These are phyloP conservation scores for Fomitiporia mediterranea DNA, from an alignment of 1,284 basidiomycete genomes.

Conservation along the genomic window DNA sequence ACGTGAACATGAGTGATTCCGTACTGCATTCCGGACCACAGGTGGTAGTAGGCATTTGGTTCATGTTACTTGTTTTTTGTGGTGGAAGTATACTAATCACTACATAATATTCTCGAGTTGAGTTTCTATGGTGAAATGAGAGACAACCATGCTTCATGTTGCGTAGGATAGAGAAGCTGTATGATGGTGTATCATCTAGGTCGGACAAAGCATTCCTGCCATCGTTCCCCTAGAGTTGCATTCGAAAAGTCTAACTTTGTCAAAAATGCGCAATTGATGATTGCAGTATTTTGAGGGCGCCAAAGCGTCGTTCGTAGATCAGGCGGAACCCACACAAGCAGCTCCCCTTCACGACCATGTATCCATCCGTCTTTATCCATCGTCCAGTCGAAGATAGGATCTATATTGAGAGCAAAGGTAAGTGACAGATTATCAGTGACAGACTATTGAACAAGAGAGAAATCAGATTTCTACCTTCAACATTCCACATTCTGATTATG, in stretches of 20 bases:
- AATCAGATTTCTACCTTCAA: not conserved
- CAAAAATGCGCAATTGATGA: not conserved
- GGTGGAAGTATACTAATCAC: no score
- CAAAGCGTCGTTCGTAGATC: not conserved
- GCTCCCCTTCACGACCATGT: not conserved
- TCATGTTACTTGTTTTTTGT: no score
- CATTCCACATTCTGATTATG: conserved; percentile 75
- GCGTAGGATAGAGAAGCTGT: no score
- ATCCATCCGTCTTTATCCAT: conserved; percentile 8
- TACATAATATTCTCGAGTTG: no score
- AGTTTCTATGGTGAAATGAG: no score
- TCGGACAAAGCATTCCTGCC: conserved; percentile 1
- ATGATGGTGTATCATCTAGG: no score
- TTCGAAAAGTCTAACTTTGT: not conserved
- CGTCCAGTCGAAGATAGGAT: not conserved
- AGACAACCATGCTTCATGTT: no score
- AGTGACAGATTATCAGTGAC: no score
- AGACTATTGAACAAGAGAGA: not conserved
- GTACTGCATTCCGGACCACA: no score
- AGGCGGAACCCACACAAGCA: conserved; percentile 7
- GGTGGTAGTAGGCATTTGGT: no score
- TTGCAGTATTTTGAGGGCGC: not conserved
- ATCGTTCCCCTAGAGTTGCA: not conserved
- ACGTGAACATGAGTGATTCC: no score
- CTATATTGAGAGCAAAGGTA: no score